Base-by-base conservation (phyloP, 768 basidiomycete genomes). In the Leccinum pellstonianum region DNA sequence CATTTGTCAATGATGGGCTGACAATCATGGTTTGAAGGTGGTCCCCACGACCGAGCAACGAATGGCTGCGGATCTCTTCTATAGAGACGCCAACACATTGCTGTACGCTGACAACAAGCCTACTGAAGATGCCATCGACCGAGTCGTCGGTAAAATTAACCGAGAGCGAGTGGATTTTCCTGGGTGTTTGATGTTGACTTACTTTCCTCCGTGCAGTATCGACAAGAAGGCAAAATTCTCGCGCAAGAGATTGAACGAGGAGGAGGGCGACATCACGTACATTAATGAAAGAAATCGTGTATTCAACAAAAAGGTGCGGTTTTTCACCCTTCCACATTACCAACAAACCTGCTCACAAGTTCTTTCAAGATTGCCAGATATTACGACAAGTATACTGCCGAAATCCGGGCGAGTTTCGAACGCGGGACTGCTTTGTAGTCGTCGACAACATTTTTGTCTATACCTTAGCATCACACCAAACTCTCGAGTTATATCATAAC, bases 221-320 rank as follows among this genome's bases (percentile, higher is more conserved):
- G 93, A 95, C 78, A 91, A 93, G 79, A 90, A 92, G 73, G 80
- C 84, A 69, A 95, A 91, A 69, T 93, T 93, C 77, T 94, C 91
- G 43, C 83, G 94, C 64, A 96, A 96, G 76, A 85, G 82, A 65
- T 83, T 79, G 73, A 94, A 96, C 78, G 95, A 98, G 68, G 91
- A 92, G 54, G 90, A 95, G 61, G 95, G 92, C 56, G 95, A 98
- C 66, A 91, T 99, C 74, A 98, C 95, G 5, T 99, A 98, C 73
- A 99, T 99, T 83, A 99, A 99, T 80, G 93, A 98, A 75, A 88
- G 90, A 75, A 95, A 98, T 75, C 85, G 93, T 63, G 94, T 97
- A 51, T 98, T 97, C 83, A 97, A 98, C 84, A 95, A 94, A 78
- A 97, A 96, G 88, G 91, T 87, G 27, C 17, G 74, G 33, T 31